Base-by-base conservation (phyloP, 2,329 filamentous ascomycete species). In the Colletotrichum lini region DNA sequence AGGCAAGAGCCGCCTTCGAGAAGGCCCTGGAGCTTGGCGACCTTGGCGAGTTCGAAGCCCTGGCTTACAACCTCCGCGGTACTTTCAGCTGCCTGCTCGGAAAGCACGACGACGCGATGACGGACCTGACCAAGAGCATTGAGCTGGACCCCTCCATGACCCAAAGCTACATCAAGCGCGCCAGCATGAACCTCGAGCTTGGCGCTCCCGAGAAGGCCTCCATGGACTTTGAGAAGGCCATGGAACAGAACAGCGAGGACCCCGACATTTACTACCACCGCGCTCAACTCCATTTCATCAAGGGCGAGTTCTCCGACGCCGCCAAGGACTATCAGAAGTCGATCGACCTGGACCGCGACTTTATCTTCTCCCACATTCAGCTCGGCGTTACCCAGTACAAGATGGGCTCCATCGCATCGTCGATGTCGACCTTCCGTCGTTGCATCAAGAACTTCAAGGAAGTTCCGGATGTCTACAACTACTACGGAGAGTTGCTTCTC, bases 361-460 rank as follows among this genome's bases (percentile, higher is more conserved):
- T 99, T 84, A 99, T 99, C 85, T 99, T 98, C 89, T 98, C 96
- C 9, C 96, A 99, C 85, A 99, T 99, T 79, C 96, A 99, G 84
- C 93, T 99, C 53, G 96, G 96, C 82, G 96, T 99, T 63, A 99
- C 96, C 60, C 96, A 99, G 84, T 99, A 99, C 88, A 99, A 99
- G 91, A 97, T 98, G 93, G 96, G 96, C 76, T 98, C 94, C 40
- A 93, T 99, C 70, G 96, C 96, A 9, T 98, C 95, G 10, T 98
- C 95, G 57, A 98, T 98, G 95, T 96, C 96, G 45, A 99, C 96
- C 7, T 98, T 99, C 91, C 91, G 96, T 77, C 90, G 95, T 74
- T 98, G 95, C 83, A 95, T 98, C 82, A 99, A 98, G 92, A 98
- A 98, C 85, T 99, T 99, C 80, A 93, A 95, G 79, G 94, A 96